Conservation (phyloP, 768 basidiomycete genomes). For the Hypholoma sublateritium region DNA sequence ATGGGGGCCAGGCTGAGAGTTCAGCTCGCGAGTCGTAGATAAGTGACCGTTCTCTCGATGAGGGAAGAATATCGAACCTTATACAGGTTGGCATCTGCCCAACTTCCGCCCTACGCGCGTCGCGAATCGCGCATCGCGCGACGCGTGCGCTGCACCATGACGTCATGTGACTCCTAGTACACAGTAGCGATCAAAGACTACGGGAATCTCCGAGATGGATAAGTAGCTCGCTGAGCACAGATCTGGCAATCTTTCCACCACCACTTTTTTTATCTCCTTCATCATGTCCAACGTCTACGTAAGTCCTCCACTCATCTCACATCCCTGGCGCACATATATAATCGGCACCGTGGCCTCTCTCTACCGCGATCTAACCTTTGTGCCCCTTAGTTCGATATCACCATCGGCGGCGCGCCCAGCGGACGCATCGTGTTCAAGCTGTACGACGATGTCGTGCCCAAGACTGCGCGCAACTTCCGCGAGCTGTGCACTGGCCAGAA, state of each 20-base stretch:
- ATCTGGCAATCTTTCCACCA: conserved; percentile 3
- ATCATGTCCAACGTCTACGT: conserved; percentile 31
- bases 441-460: conserved; percentile 76
- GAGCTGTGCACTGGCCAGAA: conserved; percentile 78
- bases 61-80: no score
- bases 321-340: neutral
- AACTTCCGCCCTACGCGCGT: no score
- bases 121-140: no score
- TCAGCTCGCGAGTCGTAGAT: no score
- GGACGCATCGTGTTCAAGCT: conserved; percentile 84
- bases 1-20: no score
- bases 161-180: neutral
- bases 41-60: no score
- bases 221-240: neutral
- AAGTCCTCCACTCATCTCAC: conserved; percentile 1
- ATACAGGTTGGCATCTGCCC: no score
- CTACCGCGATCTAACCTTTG: neutral
- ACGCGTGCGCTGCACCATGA: neutral
- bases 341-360: neutral
- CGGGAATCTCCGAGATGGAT: conserved; percentile 10
- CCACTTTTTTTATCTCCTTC: conserved; percentile 12
- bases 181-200: neutral
- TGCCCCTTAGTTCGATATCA: conserved; percentile 61
- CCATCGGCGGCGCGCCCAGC: conserved; percentile 34
- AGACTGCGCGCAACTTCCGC: conserved; percentile 82